Conservation (phyloP, 2,329 filamentous ascomycete genomes). For the Aspergillus bombycis region DNA sequence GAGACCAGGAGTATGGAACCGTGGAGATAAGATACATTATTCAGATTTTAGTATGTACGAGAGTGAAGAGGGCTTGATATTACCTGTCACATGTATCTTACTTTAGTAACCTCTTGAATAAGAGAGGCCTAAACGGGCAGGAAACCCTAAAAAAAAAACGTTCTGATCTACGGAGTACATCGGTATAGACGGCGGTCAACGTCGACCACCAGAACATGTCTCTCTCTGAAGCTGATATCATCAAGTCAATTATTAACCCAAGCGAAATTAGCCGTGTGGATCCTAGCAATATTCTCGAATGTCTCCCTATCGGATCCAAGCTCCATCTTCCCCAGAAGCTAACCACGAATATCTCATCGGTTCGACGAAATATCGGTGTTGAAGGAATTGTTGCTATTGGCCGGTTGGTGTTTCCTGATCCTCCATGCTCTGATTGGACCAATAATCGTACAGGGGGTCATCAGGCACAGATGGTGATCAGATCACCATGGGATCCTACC, state of each 20-base stretch:
- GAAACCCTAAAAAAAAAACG: conserved; percentile 1
- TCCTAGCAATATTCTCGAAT: conserved; percentile 10
- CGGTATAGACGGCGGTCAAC: not conserved
- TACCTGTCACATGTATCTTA: not conserved
- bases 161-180: not conserved
- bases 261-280: conserved; percentile 12
- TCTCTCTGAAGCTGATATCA: not conserved
- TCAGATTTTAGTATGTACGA: not conserved
- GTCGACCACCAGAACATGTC: not conserved
- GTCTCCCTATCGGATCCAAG: conserved; percentile 17
- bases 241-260: not conserved
- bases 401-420: not conserved
- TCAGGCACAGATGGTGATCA: conserved; percentile 19
- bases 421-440: not conserved
- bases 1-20: conserved; percentile 6
- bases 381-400: conserved; percentile 15
- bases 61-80: not conserved
- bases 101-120: not conserved
- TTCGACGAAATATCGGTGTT: conserved; percentile 13
- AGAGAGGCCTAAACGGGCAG: not conserved
- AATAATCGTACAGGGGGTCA: conserved; percentile 12
- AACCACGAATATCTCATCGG: conserved; percentile 10
- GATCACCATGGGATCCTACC: conserved; percentile 8
- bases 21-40: conserved; percentile 8
- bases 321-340: conserved; percentile 18